Percentiles rank a stretch among this genome's conserved stretches.
These are phyloP conservation scores for Chlorella sp. DNA, from an alignment of 139 green algal species.

Conservation along the genomic window DNA sequence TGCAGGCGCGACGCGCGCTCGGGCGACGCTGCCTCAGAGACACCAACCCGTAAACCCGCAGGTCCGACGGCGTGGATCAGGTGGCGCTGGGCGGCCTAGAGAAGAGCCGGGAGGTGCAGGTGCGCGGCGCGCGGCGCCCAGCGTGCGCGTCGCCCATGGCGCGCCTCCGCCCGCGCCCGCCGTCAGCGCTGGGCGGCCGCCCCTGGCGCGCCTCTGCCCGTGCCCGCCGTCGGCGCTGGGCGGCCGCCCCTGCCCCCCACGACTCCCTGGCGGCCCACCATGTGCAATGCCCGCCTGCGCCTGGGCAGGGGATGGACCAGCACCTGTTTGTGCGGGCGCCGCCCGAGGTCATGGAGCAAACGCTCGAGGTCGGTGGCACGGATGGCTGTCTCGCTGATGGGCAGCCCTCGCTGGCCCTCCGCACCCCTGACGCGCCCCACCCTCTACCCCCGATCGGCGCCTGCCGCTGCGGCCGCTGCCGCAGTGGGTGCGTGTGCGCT, in stretches of 20 bases:
- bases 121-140: no score
- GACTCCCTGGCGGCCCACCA: no score
- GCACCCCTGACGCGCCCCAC: neutral
- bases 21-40: no score
- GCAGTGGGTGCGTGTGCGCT: conserved; percentile 21
- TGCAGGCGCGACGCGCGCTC: neutral
- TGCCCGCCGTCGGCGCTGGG: no score
- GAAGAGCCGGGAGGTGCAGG: conserved; percentile 27
- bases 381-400: neutral
- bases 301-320: conserved; percentile 36
- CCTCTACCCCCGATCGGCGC: neutral
- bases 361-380: conserved; percentile 6
- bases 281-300: no score
- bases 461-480: no score
- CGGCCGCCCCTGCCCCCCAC: no score
- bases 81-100: conserved; percentile 47
- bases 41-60: no score
- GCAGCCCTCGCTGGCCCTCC: neutral
- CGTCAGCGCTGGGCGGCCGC: no score
- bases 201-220: no score
- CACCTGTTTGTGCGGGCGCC: conserved; percentile 34
- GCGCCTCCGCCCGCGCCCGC: no score
- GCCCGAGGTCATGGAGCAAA: conserved; percentile 23
- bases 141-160: no score
- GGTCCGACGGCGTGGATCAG: conserved; percentile 37